Evolutionary conservation across 108 stramenopile genomes (phyloP), one percentile per base, ranked within the genome.

Genomic region (Poteriospumella lacustris): DNA sequence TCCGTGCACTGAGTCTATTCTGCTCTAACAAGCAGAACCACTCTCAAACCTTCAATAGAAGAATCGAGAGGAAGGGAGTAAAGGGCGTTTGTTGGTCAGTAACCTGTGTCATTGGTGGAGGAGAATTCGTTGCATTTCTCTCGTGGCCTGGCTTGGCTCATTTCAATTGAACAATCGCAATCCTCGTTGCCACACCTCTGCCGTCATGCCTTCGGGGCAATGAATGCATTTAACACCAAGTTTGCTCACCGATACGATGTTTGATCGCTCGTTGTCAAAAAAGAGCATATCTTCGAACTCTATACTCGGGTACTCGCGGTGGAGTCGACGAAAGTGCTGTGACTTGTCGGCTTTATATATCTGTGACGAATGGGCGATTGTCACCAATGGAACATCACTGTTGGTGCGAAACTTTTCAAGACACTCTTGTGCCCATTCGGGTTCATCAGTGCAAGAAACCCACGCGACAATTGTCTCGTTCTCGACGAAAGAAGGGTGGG

Each of bases 381-480:
- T 26, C 2, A 2, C 56, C 24, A 76, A 15, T 67, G 19, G 64
- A 15, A 26, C 76, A 59, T 60, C 76, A 26, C 29, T 28, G 28
- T 36, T 60, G 39, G 19, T 76, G n/a, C 5, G 26, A 26, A 76
- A 76, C 40, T 76, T 76, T 39, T 24, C 15, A 76, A 76, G 19
- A 76, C 56, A 24, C 58, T 76, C 56, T n/a, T 58, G 3, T 19
- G 76, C 76, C 76, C 76, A 76, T 12, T 33, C 60, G 2, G 76
- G 76, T 56, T 76, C 76, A 24, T 76, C 76, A 3, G 76, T 76
- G 26, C 59, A 36, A 19, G 76, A 76, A 2, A 43, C 76, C 39
- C 39, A 76, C n/a, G 76, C 76, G 26, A 59, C 58, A 28, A 9
- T 26, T 34, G 0, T 42, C 15, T 76, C 24, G 15, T n/a, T 36